Conservation (phyloP, 371 early-diverging fungal species). For the Mortierella sp. region DNA sequence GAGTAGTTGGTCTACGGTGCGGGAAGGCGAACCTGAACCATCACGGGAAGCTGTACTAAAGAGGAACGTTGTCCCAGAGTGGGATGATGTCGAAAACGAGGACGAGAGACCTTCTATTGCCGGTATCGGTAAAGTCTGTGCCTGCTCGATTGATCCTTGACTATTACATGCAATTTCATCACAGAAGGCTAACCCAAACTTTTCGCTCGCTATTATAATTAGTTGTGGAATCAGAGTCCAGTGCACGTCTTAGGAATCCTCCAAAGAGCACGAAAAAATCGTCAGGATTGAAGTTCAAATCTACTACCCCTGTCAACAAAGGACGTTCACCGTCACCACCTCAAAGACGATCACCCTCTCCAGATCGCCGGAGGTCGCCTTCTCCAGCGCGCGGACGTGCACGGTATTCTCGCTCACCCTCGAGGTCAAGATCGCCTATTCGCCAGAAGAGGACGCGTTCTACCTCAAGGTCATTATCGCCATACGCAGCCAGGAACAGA, state of each 20-base stretch:
- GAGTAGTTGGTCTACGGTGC: conserved; percentile 65
- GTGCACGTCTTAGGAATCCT: conserved; percentile 25
- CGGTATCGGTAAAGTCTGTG: conserved; percentile 41
- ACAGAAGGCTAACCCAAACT: not conserved
- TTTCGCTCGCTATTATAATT: not conserved
- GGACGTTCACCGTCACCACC: conserved; percentile 6
- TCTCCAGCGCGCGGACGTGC: conserved; percentile 11
- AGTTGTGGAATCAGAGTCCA: conserved; percentile 49
- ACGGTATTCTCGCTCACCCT: conserved; percentile 28
- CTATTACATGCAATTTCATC: not conserved
- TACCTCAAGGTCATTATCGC: conserved; percentile 30
- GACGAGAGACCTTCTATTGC: conserved; percentile 67
- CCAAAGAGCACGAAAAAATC: conserved; percentile 37
- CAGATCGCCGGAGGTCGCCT: conserved; percentile 24
- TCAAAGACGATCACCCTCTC: conserved; percentile 20
- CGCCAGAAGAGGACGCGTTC: conserved; percentile 39
- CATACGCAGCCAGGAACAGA: conserved; percentile 15
- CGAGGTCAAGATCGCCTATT: conserved; percentile 30
- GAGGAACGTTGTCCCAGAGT: conserved; percentile 50
- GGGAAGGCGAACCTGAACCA: conserved; percentile 59
- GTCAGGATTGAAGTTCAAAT: conserved; percentile 8
- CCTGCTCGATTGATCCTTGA: not conserved
- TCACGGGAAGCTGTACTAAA: conserved; percentile 33
- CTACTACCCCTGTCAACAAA: not conserved
- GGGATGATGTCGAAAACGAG: conserved; percentile 65